A percentile compares a stretch with the other conserved stretches of the same genome.
Evolutionary conservation across 2,329 filamentous ascomycete species (phyloP).

Genomic region (Fusarium siculi): DNA sequence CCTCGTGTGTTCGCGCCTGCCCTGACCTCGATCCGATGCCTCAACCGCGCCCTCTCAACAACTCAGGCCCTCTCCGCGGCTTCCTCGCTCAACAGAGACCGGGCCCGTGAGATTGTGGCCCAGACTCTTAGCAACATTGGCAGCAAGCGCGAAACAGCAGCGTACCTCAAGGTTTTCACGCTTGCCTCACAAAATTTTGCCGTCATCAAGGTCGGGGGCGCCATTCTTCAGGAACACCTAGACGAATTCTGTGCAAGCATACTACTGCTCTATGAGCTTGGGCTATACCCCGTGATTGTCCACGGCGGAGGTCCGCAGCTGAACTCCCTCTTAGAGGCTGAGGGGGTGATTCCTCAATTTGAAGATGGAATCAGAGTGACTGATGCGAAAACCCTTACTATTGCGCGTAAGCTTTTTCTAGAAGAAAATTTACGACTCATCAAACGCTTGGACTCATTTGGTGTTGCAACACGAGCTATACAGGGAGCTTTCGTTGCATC

Average conservation of each 20-base stretch:
- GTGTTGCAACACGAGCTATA: background rate
- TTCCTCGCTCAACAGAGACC: background rate
- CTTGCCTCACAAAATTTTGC: background rate
- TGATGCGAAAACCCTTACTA: background rate
- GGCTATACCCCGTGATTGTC: background rate
- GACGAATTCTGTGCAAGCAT: background rate
- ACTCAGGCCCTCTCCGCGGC: background rate
- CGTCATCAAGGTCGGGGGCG: background rate
- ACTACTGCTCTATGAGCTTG: background rate
- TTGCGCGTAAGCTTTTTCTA: background rate
- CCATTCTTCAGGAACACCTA: background rate
- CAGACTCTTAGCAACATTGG: background rate
- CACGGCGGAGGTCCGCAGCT: background rate
- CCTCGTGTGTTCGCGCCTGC: background rate
- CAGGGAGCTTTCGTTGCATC: background rate
- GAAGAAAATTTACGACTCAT: background rate
- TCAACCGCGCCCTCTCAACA: background rate
- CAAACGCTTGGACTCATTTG: background rate
- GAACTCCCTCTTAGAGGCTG: background rate
- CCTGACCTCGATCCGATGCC: background rate
- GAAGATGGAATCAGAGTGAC: background rate
- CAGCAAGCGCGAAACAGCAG: background rate
- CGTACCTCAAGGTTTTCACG: background rate
- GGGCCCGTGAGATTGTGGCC: background rate
- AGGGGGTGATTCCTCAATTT: background rate